Percentiles rank a stretch among this genome's conserved stretches.
These are phyloP conservation scores for Erysimum pusillum DNA, from an alignment of 441 rosid genomes.

Conservation along the genomic window DNA sequence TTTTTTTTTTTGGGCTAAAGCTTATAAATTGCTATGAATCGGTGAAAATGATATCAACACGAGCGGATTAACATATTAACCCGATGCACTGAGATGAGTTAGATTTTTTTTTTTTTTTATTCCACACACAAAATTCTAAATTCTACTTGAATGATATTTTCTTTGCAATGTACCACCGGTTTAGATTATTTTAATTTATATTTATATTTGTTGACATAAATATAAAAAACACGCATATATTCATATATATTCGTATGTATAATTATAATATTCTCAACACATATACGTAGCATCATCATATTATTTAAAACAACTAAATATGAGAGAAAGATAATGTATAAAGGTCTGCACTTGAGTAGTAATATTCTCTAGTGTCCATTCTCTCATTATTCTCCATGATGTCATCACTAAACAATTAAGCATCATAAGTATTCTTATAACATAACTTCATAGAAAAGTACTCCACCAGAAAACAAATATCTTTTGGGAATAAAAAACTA, in stretches of 20 bases:
- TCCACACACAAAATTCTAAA: neutral
- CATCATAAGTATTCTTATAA: slow-evolving; percentile 22
- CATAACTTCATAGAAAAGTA: slow-evolving; percentile 25
- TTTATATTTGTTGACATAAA: neutral
- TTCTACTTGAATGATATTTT: neutral
- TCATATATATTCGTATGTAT: neutral
- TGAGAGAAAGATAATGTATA: slow-evolving; percentile 14
- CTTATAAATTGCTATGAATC: neutral
- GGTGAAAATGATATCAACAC: neutral
- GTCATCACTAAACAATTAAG: slow-evolving; percentile 42
- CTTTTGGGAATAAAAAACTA: slow-evolving; percentile 28
- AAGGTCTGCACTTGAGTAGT: slow-evolving; percentile 47
- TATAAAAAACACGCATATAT: neutral
- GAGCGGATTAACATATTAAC: too few species aligned
- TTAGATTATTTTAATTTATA: neutral
- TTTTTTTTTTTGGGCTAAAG: too few species aligned
- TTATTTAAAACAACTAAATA: slow-evolving; percentile 24
- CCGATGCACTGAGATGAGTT: too few species aligned
- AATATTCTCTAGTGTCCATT: slow-evolving; percentile 50
- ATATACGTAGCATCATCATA: slow-evolving; percentile 31
- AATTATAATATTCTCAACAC: slow-evolving; percentile 7
- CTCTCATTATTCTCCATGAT: slow-evolving; percentile 51
- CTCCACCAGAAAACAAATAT: slow-evolving; percentile 39
- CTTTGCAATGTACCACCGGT: neutral
- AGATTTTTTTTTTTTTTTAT: neutral